These are phyloP conservation scores for Chamaenerion angustifolium DNA, from an alignment of 345 rosid species.

Conservation along the genomic window DNA sequence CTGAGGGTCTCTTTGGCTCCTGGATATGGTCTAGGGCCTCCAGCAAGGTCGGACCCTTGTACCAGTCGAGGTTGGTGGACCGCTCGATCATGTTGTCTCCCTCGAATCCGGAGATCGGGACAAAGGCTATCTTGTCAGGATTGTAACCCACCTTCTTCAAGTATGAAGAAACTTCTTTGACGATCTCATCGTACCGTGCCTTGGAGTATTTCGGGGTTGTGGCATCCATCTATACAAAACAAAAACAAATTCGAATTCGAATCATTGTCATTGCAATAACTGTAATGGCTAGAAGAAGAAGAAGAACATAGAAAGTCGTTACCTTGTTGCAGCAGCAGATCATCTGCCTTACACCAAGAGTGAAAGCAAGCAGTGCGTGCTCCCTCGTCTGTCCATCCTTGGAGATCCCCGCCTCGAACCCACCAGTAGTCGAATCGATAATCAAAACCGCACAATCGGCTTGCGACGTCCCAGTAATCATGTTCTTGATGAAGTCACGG, in stretches of 20 bases:
- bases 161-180: conserved; percentile 41
- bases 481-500: conserved; percentile 72
- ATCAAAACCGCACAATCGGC: conserved; percentile 72
- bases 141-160: conserved; percentile 45
- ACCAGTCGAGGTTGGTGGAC: conserved; percentile 39
- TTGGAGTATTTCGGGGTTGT: conserved; percentile 46
- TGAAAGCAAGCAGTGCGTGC: conserved; percentile 57
- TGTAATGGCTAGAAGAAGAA: no score
- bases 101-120: conserved; percentile 43
- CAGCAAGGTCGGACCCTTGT: conserved; percentile 40
- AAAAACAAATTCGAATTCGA: neutral
- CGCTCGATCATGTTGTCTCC: conserved; percentile 52
- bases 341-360: conserved; percentile 68
- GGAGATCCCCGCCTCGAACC: conserved; percentile 76
- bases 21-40: conserved; percentile 36
- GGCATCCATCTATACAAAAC: conserved; percentile 28
- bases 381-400: conserved; percentile 82
- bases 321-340: conserved; percentile 75
- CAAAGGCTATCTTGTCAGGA: conserved; percentile 39
- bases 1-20: conserved; percentile 26
- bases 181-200: conserved; percentile 33
- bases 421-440: conserved; percentile 75
- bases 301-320: neutral
- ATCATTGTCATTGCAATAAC: no score
- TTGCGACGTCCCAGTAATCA: conserved; percentile 75